phyloP scores from a whole-genome alignment of 202 grass and related monocot genomes.

The Setaria viridis region DNA sequence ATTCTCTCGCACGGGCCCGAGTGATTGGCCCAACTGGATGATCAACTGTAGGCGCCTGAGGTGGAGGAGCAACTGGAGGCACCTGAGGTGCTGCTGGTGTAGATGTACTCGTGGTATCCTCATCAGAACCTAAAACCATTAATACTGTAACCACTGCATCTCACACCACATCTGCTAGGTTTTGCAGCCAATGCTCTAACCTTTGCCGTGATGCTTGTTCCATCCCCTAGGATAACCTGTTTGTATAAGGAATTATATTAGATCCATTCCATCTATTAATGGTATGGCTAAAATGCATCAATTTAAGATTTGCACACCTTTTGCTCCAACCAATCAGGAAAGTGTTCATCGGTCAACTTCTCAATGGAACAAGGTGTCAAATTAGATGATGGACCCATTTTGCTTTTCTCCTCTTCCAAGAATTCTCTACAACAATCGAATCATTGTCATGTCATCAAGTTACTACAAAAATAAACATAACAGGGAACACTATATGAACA shows the following conservation, averaged over 20 bases:
- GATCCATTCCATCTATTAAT: neutral
- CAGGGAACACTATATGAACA: too few species aligned
- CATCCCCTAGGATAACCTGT: neutral
- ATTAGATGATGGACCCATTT: neutral
- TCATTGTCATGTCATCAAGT: neutral
- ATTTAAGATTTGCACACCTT: neutral
- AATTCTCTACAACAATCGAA: neutral
- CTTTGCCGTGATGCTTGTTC: neutral
- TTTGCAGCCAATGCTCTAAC: constrained; percentile 27
- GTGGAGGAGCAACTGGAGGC: too few species aligned
- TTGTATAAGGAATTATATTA: too few species aligned
- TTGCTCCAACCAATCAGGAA: constrained; percentile 30
- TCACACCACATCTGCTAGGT: constrained; percentile 12
- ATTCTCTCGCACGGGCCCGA: too few species aligned
- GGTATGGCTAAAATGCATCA: too few species aligned
- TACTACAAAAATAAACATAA: too few species aligned
- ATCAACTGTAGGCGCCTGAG: too few species aligned
- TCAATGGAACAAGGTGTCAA: neutral
- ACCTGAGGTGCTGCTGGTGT: too few species aligned
- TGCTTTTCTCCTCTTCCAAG: neutral
- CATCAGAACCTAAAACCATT: constrained; percentile 5
- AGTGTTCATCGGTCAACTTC: constrained; percentile 7
- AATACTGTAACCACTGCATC: constrained; percentile 2
- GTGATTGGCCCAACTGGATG: too few species aligned
- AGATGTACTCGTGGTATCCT: too few species aligned